Base-by-base conservation (phyloP, 805 yeast species). In the Pichia nakasei region DNA sequence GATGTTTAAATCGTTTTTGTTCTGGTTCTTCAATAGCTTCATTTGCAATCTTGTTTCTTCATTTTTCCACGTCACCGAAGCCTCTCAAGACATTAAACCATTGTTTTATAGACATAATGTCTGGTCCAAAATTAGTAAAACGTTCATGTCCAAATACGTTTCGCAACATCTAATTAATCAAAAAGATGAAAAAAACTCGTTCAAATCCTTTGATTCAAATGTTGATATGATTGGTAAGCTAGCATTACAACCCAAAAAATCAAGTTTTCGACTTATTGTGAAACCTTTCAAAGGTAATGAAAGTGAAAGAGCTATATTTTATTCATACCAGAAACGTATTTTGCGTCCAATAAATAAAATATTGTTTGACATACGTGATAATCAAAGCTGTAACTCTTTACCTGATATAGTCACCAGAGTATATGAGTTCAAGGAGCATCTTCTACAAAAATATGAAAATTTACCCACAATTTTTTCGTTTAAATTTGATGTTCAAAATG, bases 401-500 rank as follows among this genome's bases (percentile, higher is more conserved):
- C 50, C 58, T 19, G 80, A 79, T 34, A 65, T 81, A 11, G 67
- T 76, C 1, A 39, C 48, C 0, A 48, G 53, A 4, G 48, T 82
- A 0, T 46, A 57, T 7, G 32, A 51, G 0, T 84, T 67, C 52
- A 73, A 68, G 42, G 37, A 42, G 2, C 24, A 27, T 0, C 49
- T 69, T 0, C 7, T 53, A 2, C 26, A 42, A 4, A 43, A 48
- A 9, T 42, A 48, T 17, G 35, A 19, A 2, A 20, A 9, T 15
- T 15, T 70, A 4, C 76, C 76, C 0, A 40, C 50, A 2, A 49
- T 80, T 0, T 73, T 66, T 53, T 73, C 73, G 15, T 65, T 83
- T 22, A 85, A 84, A 51, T 83, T 86, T 59, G 97, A 89, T 58
- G 77, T 85, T 49, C 71, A 70, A 44, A 71, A 80, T 3, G 87